Evolutionary conservation across 176 grass and related monocot genomes (phyloP).

Genomic region (Oryza glumipatula): DNA sequence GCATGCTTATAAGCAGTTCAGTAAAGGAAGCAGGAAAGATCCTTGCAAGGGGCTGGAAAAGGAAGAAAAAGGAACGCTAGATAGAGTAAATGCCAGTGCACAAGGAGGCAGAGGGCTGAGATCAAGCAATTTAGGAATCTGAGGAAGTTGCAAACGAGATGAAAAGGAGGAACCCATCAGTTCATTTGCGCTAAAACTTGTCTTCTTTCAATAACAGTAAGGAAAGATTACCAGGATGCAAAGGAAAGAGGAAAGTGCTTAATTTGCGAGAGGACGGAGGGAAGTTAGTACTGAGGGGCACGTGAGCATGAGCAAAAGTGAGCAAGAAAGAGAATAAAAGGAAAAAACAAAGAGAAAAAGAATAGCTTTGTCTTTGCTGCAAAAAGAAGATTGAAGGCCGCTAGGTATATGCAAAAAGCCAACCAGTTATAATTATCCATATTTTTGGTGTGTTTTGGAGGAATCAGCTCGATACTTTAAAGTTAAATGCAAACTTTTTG

Average conservation of each 20-base stretch:
- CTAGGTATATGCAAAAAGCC: constrained; percentile 18
- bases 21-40: constrained; percentile 14
- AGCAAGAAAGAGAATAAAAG: constrained; percentile 28
- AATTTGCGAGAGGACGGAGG: constrained; percentile 13
- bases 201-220: constrained; percentile 33
- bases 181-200: constrained; percentile 13
- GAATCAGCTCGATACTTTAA: constrained; percentile 18
- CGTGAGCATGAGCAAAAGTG: constrained; percentile 38
- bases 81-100: constrained; percentile 9
- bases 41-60: background rate
- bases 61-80: background rate
- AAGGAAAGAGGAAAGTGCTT: constrained; percentile 25
- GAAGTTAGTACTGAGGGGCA: constrained; percentile 7
- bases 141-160: constrained; percentile 34
- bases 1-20: constrained; percentile 34
- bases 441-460: constrained; percentile 27
- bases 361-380: constrained; percentile 29
- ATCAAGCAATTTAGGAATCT: constrained; percentile 25
- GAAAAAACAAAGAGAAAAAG: constrained; percentile 33
- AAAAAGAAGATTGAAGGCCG: background rate
- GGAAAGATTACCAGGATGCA: constrained; percentile 18
- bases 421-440: constrained; percentile 13
- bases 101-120: constrained; percentile 5
- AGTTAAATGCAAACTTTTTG: constrained; percentile 17
- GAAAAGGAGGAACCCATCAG: constrained; percentile 27